Evolutionary conservation across 495 filamentous ascomycete genomes (phyloP), one percentile per base, ranked within the genome.

Genomic region (Annulohypoxylon moriforme): DNA sequence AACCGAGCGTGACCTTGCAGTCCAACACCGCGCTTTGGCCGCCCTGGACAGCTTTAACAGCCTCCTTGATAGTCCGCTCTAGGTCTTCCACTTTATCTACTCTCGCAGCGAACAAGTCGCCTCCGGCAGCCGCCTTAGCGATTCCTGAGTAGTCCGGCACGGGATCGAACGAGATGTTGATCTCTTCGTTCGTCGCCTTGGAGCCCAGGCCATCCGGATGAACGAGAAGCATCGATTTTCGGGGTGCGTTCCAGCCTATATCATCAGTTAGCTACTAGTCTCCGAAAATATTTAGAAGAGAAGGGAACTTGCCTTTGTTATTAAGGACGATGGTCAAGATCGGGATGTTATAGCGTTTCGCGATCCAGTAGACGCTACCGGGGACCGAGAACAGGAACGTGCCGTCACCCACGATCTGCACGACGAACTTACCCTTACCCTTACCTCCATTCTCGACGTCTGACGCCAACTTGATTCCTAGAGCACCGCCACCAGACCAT

Each of bases 351-450:
- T 98, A 98, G 14, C 94, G 88, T 71, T 89, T 85, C 2, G 90
- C 82, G 62, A 98, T 95, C 95, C 95, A 98, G 81, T 97, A 97
- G 18, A 98, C 94, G 22, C 89, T 92, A 0, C 93, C 92, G 0
- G 95, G 95, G 0, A 98, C 91, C 22, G 88, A 89, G 78, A 98
- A 98, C 4, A 98, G 84, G 78, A 88, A 98, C 0, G 94, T 96
- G 10, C 95, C 95, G 61, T 98, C 95, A 16, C 95, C 95, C 1
- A 97, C 95, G 47, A 98, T 91, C 69, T 97, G 94, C 63, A 92
- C 92, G 2, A 98, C 93, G 73, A 98, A 97, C 72, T 93, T 92
- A 31, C 90, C 89, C 77, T 91, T 92, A 33, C 89, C 89, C 78
- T 91, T 91, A 24, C 87, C 86, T 20, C 81, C 80, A 25, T 88